Base-by-base conservation (phyloP, 2,329 filamentous ascomycete species). In the Verruconis gallopava region DNA sequence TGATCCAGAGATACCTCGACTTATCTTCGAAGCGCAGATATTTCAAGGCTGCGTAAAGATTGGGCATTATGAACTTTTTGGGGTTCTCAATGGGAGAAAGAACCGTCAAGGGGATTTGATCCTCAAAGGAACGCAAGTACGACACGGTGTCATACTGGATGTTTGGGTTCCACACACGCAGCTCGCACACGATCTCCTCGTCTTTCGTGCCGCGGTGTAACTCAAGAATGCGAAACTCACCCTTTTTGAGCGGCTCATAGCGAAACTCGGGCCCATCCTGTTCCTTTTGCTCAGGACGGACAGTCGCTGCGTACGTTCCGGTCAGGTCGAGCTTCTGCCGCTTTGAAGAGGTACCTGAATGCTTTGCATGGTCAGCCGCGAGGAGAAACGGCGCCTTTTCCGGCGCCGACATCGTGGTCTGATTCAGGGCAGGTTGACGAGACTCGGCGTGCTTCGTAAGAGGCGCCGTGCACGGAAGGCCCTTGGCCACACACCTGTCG, bases 401-500 rank as follows among this genome's bases (percentile, higher is more conserved):
- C 11, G 9, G 13, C 13, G 13, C 12, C 3, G 36, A 21, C 4
- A n/a, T 5, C n/a, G 13, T 17, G 13, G 30, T 25, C 3, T 14
- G 14, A 17, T 12, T 38, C 1, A 25, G 21, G 3, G 37, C n/a
- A 4, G 21, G 37, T 17, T 38, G 22, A 3, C 37, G 37, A 25
- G 17, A 15, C 15, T n/a, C n/a, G n/a, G n/a, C n/a, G n/a, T n/a
- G 22, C 37, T 38, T 38, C 4, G 18, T 38, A 3, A 25, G 37
- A 15, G 37, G 37, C 37, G 22, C 9, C 6, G 37, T 25, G 37
- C 37, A 38, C n/a, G 13, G 21, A 3, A 38, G 21, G n/a, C 12
- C 12, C 30, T 20, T 38, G 6, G 37, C 17, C 12, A 38, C 12
- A n/a, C 37, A 38, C 21, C 37, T 12, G 30, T 38, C 37, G n/a